Conservation (phyloP, 306 rosid species). For the Cucumis melo region DNA sequence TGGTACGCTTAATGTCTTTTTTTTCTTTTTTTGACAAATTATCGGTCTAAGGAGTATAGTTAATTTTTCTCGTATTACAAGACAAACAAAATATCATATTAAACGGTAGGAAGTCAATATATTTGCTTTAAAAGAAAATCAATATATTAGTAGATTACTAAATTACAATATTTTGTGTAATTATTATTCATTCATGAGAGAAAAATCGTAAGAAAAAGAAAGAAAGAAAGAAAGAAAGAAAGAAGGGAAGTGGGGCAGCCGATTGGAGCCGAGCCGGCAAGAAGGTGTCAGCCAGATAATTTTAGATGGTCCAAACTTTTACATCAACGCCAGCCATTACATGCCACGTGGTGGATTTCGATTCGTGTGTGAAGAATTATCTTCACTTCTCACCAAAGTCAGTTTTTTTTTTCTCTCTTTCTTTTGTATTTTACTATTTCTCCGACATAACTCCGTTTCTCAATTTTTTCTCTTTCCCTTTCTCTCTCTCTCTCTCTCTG, state of each 20-base stretch:
- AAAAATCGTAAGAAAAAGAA: not conserved
- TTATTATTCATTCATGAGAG: not conserved
- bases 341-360: not conserved
- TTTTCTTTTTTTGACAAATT: too few relatives aligned
- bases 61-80: too few relatives aligned
- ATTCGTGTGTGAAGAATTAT: not conserved
- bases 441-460: not conserved
- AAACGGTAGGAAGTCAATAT: too few relatives aligned
- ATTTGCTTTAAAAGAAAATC: too few relatives aligned
- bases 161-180: too few relatives aligned
- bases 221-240: too few relatives aligned
- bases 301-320: not conserved
- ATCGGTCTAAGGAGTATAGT: too few relatives aligned
- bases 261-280: not conserved
- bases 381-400: not conserved
- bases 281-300: constrained; percentile 1
- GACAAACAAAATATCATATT: too few relatives aligned
- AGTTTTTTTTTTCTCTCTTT: not conserved
- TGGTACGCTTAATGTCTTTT: too few relatives aligned
- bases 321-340: not conserved
- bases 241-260: not conserved
- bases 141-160: too few relatives aligned
- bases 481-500: not conserved
- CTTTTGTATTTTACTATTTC: not conserved
- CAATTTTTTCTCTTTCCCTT: not conserved